These are phyloP conservation scores for Mycena latifolia DNA, from an alignment of 768 basidiomycete genomes.

Conservation along the genomic window DNA sequence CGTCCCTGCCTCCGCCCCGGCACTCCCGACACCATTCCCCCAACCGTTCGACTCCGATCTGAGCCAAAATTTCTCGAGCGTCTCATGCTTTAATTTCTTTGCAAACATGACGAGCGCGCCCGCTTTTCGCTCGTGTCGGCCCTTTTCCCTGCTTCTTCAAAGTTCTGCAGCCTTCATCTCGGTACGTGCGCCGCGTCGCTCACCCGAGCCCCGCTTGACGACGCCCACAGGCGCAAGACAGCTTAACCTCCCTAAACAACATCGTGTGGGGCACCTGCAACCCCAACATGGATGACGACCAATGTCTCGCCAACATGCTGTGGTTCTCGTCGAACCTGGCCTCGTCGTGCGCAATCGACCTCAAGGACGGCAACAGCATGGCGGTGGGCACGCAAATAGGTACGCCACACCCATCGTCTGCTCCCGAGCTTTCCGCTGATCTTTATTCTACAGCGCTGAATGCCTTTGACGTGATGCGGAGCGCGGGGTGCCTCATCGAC, in stretches of 20 bases:
- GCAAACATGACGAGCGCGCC: slow-evolving; percentile 74
- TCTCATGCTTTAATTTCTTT: slow-evolving; percentile 78
- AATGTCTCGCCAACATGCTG: slow-evolving; percentile 77
- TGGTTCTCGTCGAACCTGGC: slow-evolving; percentile 67
- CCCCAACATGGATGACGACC: slow-evolving; percentile 57
- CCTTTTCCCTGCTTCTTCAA: slow-evolving; percentile 75
- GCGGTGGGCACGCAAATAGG: slow-evolving; percentile 69
- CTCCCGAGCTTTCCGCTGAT: not conserved
- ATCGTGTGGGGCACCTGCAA: slow-evolving; percentile 88
- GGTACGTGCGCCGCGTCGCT: slow-evolving; percentile 52
- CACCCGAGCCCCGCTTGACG: not conserved
- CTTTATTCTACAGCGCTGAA: slow-evolving; percentile 60
- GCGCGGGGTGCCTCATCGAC: slow-evolving; percentile 70
- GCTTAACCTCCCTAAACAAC: slow-evolving; percentile 71
- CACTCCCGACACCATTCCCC: slow-evolving; percentile 81
- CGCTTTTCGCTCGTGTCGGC: slow-evolving; percentile 79
- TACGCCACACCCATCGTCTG: slow-evolving; percentile 44
- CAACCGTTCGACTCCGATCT: slow-evolving; percentile 78
- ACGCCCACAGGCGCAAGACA: slow-evolving; percentile 67
- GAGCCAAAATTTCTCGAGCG: slow-evolving; percentile 73
- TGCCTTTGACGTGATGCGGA: slow-evolving; percentile 72
- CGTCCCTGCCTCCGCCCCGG: slow-evolving; percentile 62
- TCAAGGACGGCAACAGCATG: slow-evolving; percentile 62
- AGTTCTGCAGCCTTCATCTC: slow-evolving; percentile 66
- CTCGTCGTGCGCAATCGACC: slow-evolving; percentile 67